Evolutionary conservation across 306 rosid species (phyloP), one percentile per base, ranked within the genome.

Genomic region (Quillaja saponaria): DNA sequence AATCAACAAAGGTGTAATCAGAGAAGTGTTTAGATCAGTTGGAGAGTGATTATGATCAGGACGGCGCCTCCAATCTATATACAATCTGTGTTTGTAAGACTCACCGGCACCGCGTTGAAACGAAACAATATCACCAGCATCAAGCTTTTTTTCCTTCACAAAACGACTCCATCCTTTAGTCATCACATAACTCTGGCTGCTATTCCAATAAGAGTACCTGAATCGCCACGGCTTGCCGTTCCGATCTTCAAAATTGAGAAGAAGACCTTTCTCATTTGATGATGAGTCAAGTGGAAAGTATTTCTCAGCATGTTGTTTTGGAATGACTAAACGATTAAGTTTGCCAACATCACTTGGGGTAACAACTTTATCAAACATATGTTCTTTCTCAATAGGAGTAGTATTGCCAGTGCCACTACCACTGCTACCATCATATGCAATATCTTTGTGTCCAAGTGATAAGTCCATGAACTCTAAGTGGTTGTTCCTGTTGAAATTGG

Each of bases 81-180:
- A 84, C 74, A 86, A 66, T 8, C 74, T 64, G 64, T 86, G 87
- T 34, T 84, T 75, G 5, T 62, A 71, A 3, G 59, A 46, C n/a
- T 86, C 90, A 0, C 87, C 84, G 6, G 83, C 78, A 0, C 96
- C 98, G 0, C 98, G 88, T 65, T 84, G 79, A 57, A 90, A 90
- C 0, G 95, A 90, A 20, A 90, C 95, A 61, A 84, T 58, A 75
- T 90, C 97, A 0, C 97, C 97, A 2, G 97, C 91, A 7, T 84
- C 87, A 6, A 90, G 90, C 66, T 81, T 84, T 73, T 90, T 90
- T 67, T 90, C 97, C 59, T 87, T 90, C 1, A 90, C 97, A 58
- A 90, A 90, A 18, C 97, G 86, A 62, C 97, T 90, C 97, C 97
- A 90, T 0, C 97, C 97, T 45, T 87, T 90, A 19, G 97, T 90